Conservation (phyloP, 2,329 filamentous ascomycete species). For the Neofusicoccum sp. region DNA sequence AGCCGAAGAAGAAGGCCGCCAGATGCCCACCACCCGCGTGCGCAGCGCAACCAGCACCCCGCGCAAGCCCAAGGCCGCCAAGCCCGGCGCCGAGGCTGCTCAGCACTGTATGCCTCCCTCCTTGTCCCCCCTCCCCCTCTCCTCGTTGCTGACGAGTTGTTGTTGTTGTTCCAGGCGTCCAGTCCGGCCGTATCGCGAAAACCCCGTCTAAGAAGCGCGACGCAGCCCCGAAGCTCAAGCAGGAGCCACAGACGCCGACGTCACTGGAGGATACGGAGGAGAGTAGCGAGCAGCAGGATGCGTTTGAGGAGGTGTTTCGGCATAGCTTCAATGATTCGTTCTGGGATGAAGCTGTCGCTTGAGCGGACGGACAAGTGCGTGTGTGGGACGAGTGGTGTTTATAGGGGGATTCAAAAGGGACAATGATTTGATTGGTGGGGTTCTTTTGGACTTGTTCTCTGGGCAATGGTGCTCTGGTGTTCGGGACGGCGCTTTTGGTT, state of each 20-base stretch:
- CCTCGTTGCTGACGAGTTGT: neutral
- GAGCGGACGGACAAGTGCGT: too few species aligned
- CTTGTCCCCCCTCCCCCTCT: neutral
- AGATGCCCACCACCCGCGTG: conserved; percentile 16
- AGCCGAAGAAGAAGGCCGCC: conserved; percentile 19
- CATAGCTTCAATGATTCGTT: neutral
- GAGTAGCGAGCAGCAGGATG: neutral
- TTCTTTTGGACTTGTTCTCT: neutral
- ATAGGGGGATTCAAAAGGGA: too few species aligned
- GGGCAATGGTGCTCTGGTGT: neutral
- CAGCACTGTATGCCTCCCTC: neutral
- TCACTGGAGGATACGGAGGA: neutral
- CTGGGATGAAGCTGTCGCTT: too few species aligned
- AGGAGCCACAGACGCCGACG: conserved; percentile 1
- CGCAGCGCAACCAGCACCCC: conserved; percentile 19
- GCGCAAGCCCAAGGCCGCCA: conserved; percentile 21
- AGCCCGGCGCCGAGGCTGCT: neutral
- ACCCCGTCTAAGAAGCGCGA: neutral
- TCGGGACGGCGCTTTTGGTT: neutral
- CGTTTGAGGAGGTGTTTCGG: neutral
- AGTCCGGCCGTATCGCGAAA: conserved; percentile 8
- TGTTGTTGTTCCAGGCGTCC: neutral
- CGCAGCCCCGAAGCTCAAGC: neutral
- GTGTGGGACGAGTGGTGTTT: too few species aligned
- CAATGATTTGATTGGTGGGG: too few species aligned